A percentile compares a stretch with the other conserved stretches of the same genome.
Evolutionary conservation across 73 alveolate species (phyloP).

Genomic region (Symbiodinium pilosum): DNA sequence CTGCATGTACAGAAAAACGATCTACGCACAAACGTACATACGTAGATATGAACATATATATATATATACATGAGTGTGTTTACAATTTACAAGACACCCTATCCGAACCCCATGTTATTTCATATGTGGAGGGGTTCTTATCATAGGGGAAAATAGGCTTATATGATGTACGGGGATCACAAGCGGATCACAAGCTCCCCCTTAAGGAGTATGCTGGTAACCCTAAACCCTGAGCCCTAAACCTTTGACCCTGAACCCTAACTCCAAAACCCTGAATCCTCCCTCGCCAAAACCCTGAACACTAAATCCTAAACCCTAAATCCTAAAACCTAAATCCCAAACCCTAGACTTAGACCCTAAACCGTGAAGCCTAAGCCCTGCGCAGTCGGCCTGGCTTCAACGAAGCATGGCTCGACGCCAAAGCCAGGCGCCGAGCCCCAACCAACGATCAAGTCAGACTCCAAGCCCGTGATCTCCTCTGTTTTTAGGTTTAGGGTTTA

Average conservation of each 20-base stretch:
- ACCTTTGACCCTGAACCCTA: neutral
- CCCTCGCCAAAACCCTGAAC: neutral
- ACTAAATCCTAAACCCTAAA: neutral
- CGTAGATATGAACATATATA: no score
- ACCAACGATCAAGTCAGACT: conserved; percentile 48
- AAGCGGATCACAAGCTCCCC: no score
- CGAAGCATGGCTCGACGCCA: conserved; percentile 37
- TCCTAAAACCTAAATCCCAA: neutral
- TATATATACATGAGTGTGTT: no score
- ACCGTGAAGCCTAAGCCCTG: neutral
- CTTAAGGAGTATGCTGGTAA: no score
- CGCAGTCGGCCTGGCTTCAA: conserved; percentile 23
- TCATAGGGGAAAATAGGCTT: no score
- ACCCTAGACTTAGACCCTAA: neutral
- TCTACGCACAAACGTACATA: no score
- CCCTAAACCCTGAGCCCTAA: neutral
- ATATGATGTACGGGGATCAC: no score
- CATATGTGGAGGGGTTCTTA: no score
- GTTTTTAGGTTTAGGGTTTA: no score
- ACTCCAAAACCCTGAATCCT: neutral
- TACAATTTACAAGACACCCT: no score
- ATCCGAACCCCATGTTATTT: no score
- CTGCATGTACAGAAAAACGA: no score
- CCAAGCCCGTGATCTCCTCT: conserved; percentile 53
- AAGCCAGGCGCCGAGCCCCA: conserved; percentile 59